Base-by-base conservation (phyloP, 2,329 filamentous ascomycete genomes). In the Hansfordia pulvinata region DNA sequence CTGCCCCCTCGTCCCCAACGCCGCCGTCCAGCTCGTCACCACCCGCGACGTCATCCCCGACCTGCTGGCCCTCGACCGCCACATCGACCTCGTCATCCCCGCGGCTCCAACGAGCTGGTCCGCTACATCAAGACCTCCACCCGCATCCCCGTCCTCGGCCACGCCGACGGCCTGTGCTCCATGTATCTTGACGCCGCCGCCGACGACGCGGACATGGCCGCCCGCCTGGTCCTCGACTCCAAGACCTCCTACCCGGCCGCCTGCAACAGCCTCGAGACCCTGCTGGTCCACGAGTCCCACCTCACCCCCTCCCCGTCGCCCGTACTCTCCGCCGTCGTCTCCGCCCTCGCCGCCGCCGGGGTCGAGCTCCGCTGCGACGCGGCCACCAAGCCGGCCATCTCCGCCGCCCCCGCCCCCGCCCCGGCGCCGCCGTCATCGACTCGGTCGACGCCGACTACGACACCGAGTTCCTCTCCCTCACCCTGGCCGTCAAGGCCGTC, bases 191-290 rank as follows among this genome's bases (percentile, higher is more conserved):
- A 90, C 42, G 62, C 64, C 8, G 81, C 84, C 31, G 86, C 82
- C 25, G 77, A 92, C 41, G 77, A 92, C 41, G 54, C 63, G 20
- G 57, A 65, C 22, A 76, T 82, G 55, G 82, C 84, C 9, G 66
- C 69, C 12, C 71, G 72, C 34, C 78, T 93, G 29, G 61, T 96
- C 25, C 63, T 93, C 29, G 90, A 98, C 55, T 80, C 88, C 24
- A 98, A 98, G 58, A 85, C 81, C 15, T 81, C 78, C 52, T 98
- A 98, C 47, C 84, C 88, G 2, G 90, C 90, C 19, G 90, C 88
- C 10, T 98, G 90, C 63, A 98, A 98, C 58, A 76, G 80, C 21
- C 57, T 86, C n/a, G 90, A 98, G 56, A 92, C 85, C 2, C 66
- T 98, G 8, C 70, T 98, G 11, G 79, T 96, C 4, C 76, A 94